Evolutionary conservation across 2,329 filamentous ascomycete genomes (phyloP).

Genomic region (Clonostachys byssicola): DNA sequence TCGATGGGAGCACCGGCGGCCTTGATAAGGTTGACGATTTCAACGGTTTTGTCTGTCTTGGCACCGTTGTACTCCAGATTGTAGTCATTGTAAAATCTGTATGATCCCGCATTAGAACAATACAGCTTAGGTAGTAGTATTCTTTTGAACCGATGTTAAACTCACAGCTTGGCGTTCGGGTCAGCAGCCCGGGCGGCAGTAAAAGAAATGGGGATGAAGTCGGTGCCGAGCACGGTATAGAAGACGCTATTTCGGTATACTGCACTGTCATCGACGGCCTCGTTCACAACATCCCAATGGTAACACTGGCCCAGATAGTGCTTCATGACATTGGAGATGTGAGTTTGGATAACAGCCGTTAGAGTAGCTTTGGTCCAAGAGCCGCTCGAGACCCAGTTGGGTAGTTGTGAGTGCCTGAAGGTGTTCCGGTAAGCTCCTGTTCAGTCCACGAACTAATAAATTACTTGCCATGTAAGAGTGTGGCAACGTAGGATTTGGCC

Average conservation of each 20-base stretch:
- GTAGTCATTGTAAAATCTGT: constrained; percentile 41
- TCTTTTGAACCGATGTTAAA: neutral
- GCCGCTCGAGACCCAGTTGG: neutral
- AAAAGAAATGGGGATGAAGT: constrained; percentile 56
- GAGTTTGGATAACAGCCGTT: constrained; percentile 36
- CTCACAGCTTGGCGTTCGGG: constrained; percentile 46
- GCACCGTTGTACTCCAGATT: constrained; percentile 50
- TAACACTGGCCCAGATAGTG: constrained; percentile 41
- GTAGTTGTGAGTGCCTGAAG: neutral
- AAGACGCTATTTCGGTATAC: constrained; percentile 49
- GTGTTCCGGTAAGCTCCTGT: too few species aligned
- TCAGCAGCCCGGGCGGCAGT: constrained; percentile 47
- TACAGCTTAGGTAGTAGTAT: neutral
- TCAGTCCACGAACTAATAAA: too few species aligned
- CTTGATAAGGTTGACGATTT: constrained; percentile 43
- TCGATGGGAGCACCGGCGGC: constrained; percentile 51
- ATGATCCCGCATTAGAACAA: neutral
- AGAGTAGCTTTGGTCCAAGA: neutral
- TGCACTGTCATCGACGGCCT: constrained; percentile 54
- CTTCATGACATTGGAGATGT: constrained; percentile 38
- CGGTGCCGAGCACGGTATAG: constrained; percentile 47
- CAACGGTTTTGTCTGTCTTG: constrained; percentile 38
- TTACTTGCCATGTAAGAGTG: constrained; percentile 40
- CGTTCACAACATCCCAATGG: constrained; percentile 49
- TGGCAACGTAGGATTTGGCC: constrained; percentile 58